Evolutionary conservation across 495 filamentous ascomycete genomes (phyloP), one percentile per base, ranked within the genome.

Genomic region (Tuber indicum): DNA sequence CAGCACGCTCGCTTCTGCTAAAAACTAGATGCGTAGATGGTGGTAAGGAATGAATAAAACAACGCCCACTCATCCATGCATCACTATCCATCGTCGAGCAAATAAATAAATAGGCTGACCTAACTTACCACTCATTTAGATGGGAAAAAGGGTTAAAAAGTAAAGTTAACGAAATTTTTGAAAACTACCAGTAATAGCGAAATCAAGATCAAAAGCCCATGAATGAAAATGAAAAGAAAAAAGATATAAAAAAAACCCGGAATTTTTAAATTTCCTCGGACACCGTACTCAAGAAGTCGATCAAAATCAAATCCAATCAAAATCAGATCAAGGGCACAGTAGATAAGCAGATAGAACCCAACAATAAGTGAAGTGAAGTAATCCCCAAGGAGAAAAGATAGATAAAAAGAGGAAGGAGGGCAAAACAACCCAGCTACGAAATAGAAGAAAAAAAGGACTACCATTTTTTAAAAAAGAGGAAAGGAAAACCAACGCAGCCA

Each of bases 361-460:
- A 66, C 58, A 32, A 66, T 66, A 66, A 66, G 14, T 36, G 14
- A 26, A 62, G 52, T 23, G n/a, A 66, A 66, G 58, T 36, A 66
- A 66, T 36, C 58, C 58, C 58, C 58, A 66, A 36, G 58, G 58
- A 66, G 16, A 66, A 36, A 36, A 36, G 14, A 66, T 41, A 72
- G 71, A 16, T 45, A 72, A 19, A 19, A 19, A 72, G 36, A 41
- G 12, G 36, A 32, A 45, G 44, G 71, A 32, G 42, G 41, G 71
- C 36, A 72, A 72, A 72, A 72, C 71, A 72, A 72, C 44, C 71
- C 71, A 72, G 36, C 44, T 72, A 46, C 36, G 44, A 45, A 72
- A 72, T 44, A 23, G 70, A 72, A n/a, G 71, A 72, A 72, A 45
- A 72, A 72, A 46, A 72, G 71, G 44, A 72, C 41, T 42, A 42